Percentiles rank a stretch among this genome's conserved stretches.
These are phyloP conservation scores for Nothopassalora personata DNA, from an alignment of 2,329 filamentous ascomycete species.

Conservation along the genomic window DNA sequence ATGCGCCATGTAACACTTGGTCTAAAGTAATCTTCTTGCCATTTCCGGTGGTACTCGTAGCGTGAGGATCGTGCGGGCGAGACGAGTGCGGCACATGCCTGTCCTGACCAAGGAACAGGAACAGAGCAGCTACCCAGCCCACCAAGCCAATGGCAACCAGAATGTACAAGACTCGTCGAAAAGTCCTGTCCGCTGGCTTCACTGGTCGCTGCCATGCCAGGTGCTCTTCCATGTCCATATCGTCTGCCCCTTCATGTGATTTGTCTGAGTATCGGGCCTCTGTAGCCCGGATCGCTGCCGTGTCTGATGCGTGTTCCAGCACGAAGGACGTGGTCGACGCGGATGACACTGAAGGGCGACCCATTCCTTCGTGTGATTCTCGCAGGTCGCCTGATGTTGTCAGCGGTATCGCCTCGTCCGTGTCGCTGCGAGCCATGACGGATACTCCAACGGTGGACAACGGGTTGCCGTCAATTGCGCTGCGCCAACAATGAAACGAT, in stretches of 20 bases:
- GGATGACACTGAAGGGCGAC: conserved; percentile 57
- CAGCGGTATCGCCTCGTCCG: conserved; percentile 44
- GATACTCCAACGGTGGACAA: not conserved
- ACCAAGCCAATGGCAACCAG: conserved; percentile 56
- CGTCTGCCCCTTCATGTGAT: conserved; percentile 27
- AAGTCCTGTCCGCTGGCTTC: conserved; percentile 58
- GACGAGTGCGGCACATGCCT: conserved; percentile 61
- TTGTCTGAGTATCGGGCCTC: conserved; percentile 39
- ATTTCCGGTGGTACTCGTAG: conserved; percentile 55
- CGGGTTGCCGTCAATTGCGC: not conserved
- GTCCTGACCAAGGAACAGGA: conserved; percentile 60
- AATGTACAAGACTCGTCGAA: conserved; percentile 60
- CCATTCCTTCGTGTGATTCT: conserved; percentile 31
- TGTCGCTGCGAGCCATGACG: conserved; percentile 27
- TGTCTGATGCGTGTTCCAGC: conserved; percentile 68
- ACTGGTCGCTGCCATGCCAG: conserved; percentile 37
- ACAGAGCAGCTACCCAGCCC: conserved; percentile 64
- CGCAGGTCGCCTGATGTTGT: conserved; percentile 32
- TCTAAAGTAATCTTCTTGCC: conserved; percentile 70
- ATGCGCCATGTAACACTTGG: conserved; percentile 62
- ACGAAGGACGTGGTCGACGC: conserved; percentile 80
- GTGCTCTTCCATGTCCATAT: conserved; percentile 48
- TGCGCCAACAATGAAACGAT: not conserved
- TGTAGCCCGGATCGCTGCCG: conserved; percentile 41
- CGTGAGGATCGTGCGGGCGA: conserved; percentile 63